Conservation (phyloP, 2,329 filamentous ascomycete genomes). For the Elsinoe fawcettii region DNA sequence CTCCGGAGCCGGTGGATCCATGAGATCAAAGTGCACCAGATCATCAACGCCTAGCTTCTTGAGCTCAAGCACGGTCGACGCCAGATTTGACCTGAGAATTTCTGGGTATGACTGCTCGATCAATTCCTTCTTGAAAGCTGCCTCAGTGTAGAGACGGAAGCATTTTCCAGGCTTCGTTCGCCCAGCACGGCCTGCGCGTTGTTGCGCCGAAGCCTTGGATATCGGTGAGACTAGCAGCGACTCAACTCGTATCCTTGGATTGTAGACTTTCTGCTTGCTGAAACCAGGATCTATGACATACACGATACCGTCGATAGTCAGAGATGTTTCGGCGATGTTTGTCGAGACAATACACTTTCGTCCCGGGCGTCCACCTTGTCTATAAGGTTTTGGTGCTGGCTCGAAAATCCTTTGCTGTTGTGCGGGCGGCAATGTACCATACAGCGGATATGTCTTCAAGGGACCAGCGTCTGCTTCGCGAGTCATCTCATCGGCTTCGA, state of each 20-base stretch:
- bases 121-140: constrained; percentile 93
- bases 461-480: constrained; percentile 87
- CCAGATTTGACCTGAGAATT: constrained; percentile 86
- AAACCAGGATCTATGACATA: constrained; percentile 99
- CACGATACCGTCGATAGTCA: constrained; percentile 98
- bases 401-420: constrained; percentile 97
- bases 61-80: constrained; percentile 89
- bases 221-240: constrained; percentile 96
- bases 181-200: constrained; percentile 96
- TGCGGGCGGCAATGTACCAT: constrained; percentile 82
- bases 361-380: constrained; percentile 73
- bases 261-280: constrained; percentile 99
- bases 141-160: constrained; percentile 92
- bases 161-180: constrained; percentile 98
- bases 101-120: constrained; percentile 97
- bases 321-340: constrained; percentile 94
- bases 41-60: constrained; percentile 97
- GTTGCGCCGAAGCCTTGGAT: constrained; percentile 93
- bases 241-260: constrained; percentile 91
- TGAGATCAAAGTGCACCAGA: constrained; percentile 94
- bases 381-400: constrained; percentile 65
- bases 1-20: constrained; percentile 96
- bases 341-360: constrained; percentile 91
- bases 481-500: constrained; percentile 87
- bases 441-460: constrained; percentile 83